Base-by-base conservation (phyloP, 208 protist genomes). In the Wallacemonas rigidus region DNA sequence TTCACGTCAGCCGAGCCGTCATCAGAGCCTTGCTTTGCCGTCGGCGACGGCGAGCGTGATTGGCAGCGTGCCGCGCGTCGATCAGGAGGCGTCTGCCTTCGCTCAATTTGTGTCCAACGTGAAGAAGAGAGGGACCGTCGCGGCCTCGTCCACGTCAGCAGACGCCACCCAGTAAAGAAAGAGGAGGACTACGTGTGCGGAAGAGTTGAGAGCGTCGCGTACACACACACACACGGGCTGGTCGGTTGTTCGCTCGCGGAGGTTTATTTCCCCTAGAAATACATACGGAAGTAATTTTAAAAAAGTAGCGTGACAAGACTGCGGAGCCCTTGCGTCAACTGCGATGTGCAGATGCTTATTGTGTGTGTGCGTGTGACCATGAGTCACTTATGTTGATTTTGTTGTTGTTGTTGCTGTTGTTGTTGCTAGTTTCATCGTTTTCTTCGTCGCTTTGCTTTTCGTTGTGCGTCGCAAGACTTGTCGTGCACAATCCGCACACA, bases 81-180 rank as follows among this genome's bases (percentile, higher is more conserved):
- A 6, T 14, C 36, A n/a, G 38, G 17, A 38, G 35, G 9, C 15
- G 35, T 41, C 38, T 5, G 4, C 6, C 36, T 62, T 62, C 15
- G 56, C 56, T 5, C 56, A 62, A 38, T 62, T 62, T 17, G 56
- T 62, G 56, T 9, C 56, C 36, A 62, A 62, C 15, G 56, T 62
- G 36, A 62, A 62, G 56, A 62, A 62, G 56, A n/a, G 56, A 36
- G 56, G 56, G 9, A 43, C 56, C 36, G 26, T 38, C 9, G 6
- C 56, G 6, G 6, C 17, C 17, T 15, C 56, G 53, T 7, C 9
- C 15, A 38, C 53, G 53, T n/a, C 53, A 26, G 17, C 53, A 6
- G 36, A 8, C 57, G 39, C 57, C 26, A 15, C 9, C n/a, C 7
- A 63, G 9, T 39, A 41, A 26, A 41, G 14, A n/a, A 58, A 6